Base-by-base conservation (phyloP, 257 asterid genomes). In the Solanum peruvianum region DNA sequence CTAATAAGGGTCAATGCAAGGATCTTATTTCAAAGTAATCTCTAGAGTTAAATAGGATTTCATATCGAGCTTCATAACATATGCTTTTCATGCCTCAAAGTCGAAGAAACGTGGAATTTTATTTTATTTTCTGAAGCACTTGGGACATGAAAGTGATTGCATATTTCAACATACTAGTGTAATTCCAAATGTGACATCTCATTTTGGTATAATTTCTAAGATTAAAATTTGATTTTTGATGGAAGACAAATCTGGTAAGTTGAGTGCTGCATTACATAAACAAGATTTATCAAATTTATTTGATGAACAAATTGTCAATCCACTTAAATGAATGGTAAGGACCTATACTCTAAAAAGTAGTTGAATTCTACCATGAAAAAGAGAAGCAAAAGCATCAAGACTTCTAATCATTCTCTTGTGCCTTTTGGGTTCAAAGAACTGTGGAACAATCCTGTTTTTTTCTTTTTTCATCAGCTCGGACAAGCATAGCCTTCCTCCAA, bases 401-500 rank as follows among this genome's bases (percentile, higher is more conserved):
- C 39, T 41, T 78, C 27, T 11, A 77, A 44, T 25, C n/a, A 25
- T 14, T 42, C 60, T n/a, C 60, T n/a, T n/a, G 14, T 42, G 83
- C 58, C 83, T 56, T 76, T 44, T 25, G 14, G 41, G n/a, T n/a
- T 77, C 66, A 45, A 45, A 78, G 66, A 8, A 77, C 66, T 16
- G 16, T 15, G 42, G 39, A 41, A 11, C 66, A 45, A 45, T 78
- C 14, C 15, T 80, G 33, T 76, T 42, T 25, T 8, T 4, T 18
- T 23, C 69, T 67, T 31, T 31, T 44, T 69, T 49, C 41, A 83
- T 91, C 90, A 92, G 82, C 91, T 92, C 35, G 95, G 87, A 87
- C 72, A 92, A 3, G 91, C 89, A 90, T 70, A 88, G 18, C 94
- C 92, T 72, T 82, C 93, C 52, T 88, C 95, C 88, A 93, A 85